Conservation (phyloP, 2,329 filamentous ascomycete species). For the Botrytis medusae region DNA sequence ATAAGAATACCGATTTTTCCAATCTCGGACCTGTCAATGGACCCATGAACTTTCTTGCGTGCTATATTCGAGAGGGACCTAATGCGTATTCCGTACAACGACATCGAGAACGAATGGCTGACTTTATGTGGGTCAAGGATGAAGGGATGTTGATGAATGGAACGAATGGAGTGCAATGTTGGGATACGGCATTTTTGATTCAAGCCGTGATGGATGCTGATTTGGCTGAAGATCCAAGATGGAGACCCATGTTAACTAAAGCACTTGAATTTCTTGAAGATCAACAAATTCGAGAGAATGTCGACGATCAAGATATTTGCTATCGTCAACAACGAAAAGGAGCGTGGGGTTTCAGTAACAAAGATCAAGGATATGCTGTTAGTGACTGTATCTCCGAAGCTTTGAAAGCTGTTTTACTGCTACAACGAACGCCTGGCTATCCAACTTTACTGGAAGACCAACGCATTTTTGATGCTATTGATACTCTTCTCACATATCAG, state of each 20-base stretch:
- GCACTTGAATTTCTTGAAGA: slow-evolving; percentile 83
- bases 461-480: slow-evolving; percentile 82
- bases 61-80: slow-evolving; percentile 81
- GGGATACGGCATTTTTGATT: slow-evolving; percentile 91
- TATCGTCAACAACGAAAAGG: slow-evolving; percentile 92
- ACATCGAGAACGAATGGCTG: slow-evolving; percentile 78
- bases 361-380: slow-evolving; percentile 89
- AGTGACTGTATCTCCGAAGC: slow-evolving; percentile 93
- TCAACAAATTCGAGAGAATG: slow-evolving; percentile 87
- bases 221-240: slow-evolving; percentile 72
- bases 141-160: slow-evolving; percentile 95
- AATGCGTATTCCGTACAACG: slow-evolving; percentile 68
- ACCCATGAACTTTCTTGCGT: slow-evolving; percentile 84
- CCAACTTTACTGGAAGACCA: slow-evolving; percentile 72
- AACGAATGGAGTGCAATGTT: slow-evolving; percentile 96
- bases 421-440: slow-evolving; percentile 77
- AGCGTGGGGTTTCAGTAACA: slow-evolving; percentile 94
- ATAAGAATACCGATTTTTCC: slow-evolving; percentile 86
- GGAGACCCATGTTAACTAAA: slow-evolving; percentile 78
- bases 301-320: slow-evolving; percentile 63
- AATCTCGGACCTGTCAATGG: slow-evolving; percentile 86
- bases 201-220: slow-evolving; percentile 79
- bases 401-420: slow-evolving; percentile 78
- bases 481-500: slow-evolving; percentile 89
- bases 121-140: slow-evolving; percentile 87